phyloP scores from a whole-genome alignment of 2,329 filamentous ascomycete genomes.

The Aspergillus brasiliensis region DNA sequence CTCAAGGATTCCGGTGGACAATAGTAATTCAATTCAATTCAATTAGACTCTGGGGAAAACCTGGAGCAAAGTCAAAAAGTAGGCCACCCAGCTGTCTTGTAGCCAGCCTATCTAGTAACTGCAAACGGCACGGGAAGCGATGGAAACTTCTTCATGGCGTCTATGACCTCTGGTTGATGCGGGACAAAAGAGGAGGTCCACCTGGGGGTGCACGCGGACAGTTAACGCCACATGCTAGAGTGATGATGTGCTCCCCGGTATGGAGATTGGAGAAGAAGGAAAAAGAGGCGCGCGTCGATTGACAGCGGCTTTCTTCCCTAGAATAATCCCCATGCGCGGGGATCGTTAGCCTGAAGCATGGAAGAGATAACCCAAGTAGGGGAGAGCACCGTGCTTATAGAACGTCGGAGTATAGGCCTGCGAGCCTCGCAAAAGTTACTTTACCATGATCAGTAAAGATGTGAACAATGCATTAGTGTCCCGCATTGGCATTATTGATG shows the following conservation, averaged over 20 bases:
- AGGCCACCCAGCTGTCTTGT: conserved; percentile 2
- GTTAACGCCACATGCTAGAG: conserved; percentile 15
- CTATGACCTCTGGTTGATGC: conserved; percentile 16
- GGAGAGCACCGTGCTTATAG: not conserved
- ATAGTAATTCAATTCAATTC: conserved; percentile 1
- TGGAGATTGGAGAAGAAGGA: not conserved
- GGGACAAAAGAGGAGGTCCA: conserved; percentile 1
- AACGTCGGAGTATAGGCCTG: not conserved
- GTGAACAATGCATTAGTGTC: conserved; percentile 1
- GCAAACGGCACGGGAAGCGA: conserved; percentile 14
- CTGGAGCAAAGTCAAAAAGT: conserved; percentile 4
- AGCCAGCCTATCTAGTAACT: not conserved
- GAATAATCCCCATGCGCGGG: not conserved
- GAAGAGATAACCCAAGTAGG: not conserved
- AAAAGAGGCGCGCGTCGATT: not conserved
- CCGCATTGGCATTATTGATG: conserved; percentile 2
- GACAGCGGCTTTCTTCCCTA: not conserved
- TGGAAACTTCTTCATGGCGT: conserved; percentile 16
- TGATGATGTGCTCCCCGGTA: conserved; percentile 16
- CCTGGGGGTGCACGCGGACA: conserved; percentile 11
- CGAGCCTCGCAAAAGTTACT: not conserved
- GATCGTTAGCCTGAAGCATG: not conserved
- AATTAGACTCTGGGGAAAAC: conserved; percentile 4
- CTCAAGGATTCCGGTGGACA: not conserved
- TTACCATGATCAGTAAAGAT: not conserved